Conservation (phyloP, 768 basidiomycete genomes). For the Infundibulicybe gibba region DNA sequence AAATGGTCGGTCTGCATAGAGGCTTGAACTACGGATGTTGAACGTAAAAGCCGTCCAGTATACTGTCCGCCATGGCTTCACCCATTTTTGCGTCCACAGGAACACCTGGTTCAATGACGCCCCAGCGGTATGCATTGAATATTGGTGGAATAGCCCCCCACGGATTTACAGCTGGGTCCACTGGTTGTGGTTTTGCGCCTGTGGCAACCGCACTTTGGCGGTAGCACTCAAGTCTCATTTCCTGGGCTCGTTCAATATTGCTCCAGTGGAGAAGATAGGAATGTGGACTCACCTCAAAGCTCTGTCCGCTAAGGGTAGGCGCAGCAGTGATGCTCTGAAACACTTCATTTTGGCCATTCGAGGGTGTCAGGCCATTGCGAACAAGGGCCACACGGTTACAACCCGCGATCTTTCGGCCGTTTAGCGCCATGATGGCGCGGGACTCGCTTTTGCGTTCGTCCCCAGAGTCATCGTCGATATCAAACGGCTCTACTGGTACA, state of each 20-base stretch:
- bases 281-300: constrained; percentile 21
- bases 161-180: constrained; percentile 15
- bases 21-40: no score
- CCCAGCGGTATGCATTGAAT: constrained; percentile 15
- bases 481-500: no score
- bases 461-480: no score
- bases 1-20: no score
- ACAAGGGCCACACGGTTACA: constrained; percentile 10
- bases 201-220: constrained; percentile 19
- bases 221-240: constrained; percentile 27
- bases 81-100: not conserved
- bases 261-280: not conserved
- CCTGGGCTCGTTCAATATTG: constrained; percentile 11
- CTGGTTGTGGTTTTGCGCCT: constrained; percentile 15
- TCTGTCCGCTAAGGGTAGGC: constrained; percentile 16
- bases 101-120: not conserved
- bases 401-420: constrained; percentile 10
- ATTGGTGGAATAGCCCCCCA: constrained; percentile 20
- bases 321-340: constrained; percentile 25
- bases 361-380: not conserved
- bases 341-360: constrained; percentile 6
- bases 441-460: no score
- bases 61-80: not conserved
- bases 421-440: no score
- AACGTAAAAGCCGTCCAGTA: not conserved